A percentile compares a stretch with the other conserved stretches of the same genome.
Evolutionary conservation across 495 filamentous ascomycete genomes (phyloP).

Genomic region (Aspergillus egyptiacus): DNA sequence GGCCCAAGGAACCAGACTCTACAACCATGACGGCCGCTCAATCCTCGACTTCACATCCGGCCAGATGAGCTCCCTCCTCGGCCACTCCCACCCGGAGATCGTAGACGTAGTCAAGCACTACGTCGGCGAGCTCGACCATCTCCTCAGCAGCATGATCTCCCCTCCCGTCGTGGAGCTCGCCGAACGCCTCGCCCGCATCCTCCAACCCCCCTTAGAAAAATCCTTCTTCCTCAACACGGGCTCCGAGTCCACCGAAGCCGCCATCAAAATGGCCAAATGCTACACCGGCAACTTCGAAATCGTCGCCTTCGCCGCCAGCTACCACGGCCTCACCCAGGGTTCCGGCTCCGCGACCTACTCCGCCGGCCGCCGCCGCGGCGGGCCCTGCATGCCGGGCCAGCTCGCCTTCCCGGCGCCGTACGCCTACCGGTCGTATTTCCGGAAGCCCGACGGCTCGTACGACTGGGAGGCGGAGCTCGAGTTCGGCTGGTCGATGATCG

Average conservation of each 20-base stretch:
- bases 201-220: constrained; percentile 45
- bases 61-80: constrained; percentile 51
- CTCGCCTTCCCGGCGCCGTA: constrained; percentile 48
- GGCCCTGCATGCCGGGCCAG: constrained; percentile 31
- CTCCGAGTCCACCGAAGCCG: constrained; percentile 49
- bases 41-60: constrained; percentile 53
- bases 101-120: constrained; percentile 41
- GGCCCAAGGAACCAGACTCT: constrained; percentile 27
- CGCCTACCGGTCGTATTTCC: constrained; percentile 48
- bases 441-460: constrained; percentile 44
- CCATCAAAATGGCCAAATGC: constrained; percentile 50
- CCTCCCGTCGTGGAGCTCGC: constrained; percentile 45
- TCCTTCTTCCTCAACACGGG: constrained; percentile 51
- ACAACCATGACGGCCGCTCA: constrained; percentile 21
- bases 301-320: constrained; percentile 46
- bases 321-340: constrained; percentile 47
- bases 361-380: constrained; percentile 38
- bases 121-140: constrained; percentile 45
- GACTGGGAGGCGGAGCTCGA: constrained; percentile 54
- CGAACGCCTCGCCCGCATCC: constrained; percentile 36
- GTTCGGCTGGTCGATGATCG: constrained; percentile 48
- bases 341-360: constrained; percentile 43
- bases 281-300: constrained; percentile 55
- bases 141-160: constrained; percentile 50
- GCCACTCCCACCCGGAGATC: constrained; percentile 53